Evolutionary conservation across 306 rosid species (phyloP).

Genomic region (Prunus davidiana): DNA sequence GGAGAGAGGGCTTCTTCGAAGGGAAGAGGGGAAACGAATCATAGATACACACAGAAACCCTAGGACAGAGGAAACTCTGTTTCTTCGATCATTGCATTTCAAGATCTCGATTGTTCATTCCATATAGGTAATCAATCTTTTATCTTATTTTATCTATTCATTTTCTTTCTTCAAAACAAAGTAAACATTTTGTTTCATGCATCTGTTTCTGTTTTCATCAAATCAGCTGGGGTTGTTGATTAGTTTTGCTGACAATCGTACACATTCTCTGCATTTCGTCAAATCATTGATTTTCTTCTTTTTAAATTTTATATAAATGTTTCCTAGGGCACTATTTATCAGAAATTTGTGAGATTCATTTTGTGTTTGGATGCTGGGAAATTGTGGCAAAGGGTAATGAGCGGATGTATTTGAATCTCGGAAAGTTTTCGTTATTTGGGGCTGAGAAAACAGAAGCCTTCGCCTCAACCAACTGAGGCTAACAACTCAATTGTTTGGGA

Average conservation of each 20-base stretch:
- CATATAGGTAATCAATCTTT: slow-evolving; percentile 36
- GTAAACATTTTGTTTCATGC: slow-evolving; percentile 20
- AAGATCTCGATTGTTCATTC: slow-evolving; percentile 66
- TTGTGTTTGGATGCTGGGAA: slow-evolving; percentile 22
- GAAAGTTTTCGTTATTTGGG: slow-evolving; percentile 28
- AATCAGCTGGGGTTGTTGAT: slow-evolving; percentile 17
- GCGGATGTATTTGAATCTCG: slow-evolving; percentile 24
- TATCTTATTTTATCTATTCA: not conserved
- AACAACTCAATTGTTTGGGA: not conserved
- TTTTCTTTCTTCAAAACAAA: not conserved
- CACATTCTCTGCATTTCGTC: slow-evolving; percentile 21
- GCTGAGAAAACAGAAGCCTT: slow-evolving; percentile 3
- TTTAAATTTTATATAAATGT: not conserved
- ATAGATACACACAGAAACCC: slow-evolving; percentile 47
- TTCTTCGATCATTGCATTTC: slow-evolving; percentile 45
- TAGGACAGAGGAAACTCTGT: slow-evolving; percentile 26
- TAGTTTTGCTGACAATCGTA: slow-evolving; percentile 13
- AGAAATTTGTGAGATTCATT: slow-evolving; percentile 10
- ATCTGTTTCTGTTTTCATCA: slow-evolving; percentile 30
- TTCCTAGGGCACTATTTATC: not conserved
- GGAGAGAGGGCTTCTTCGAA: not conserved
- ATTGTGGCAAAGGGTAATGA: slow-evolving; percentile 12
- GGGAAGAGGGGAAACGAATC: slow-evolving; percentile 8
- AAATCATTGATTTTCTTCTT: slow-evolving; percentile 14
- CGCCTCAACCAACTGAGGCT: not conserved